phyloP scores from a whole-genome alignment of 768 basidiomycete genomes.

The Gloeopeniophorella convolvens region DNA sequence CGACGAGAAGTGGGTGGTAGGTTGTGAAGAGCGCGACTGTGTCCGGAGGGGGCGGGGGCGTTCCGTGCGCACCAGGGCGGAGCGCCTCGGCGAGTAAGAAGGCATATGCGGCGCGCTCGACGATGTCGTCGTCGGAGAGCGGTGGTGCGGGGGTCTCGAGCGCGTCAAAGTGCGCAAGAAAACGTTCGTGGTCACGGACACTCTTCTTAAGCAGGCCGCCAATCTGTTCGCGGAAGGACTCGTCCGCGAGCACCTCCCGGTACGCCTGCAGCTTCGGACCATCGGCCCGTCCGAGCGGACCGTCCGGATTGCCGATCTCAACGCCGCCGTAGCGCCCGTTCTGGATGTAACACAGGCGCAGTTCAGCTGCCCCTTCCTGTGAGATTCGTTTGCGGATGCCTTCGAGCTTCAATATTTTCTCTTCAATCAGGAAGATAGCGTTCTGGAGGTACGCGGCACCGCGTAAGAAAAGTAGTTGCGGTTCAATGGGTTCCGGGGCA shows the following conservation, averaged over 20 bases:
- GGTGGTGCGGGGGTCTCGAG: conserved; percentile 39
- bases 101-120: conserved; percentile 55
- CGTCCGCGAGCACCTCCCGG: conserved; percentile 47
- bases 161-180: conserved; percentile 76
- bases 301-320: conserved; percentile 75
- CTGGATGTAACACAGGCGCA: conserved; percentile 70
- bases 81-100: conserved; percentile 62
- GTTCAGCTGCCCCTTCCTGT: conserved; percentile 59
- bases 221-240: conserved; percentile 55
- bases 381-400: conserved; percentile 52
- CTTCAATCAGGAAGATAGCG: conserved; percentile 68
- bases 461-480: conserved; percentile 75
- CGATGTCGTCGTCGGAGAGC: conserved; percentile 33
- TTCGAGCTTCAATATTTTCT: conserved; percentile 64
- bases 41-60: conserved; percentile 34
- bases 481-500: conserved; percentile 83
- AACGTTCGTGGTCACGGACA: conserved; percentile 80
- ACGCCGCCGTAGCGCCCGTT: conserved; percentile 78
- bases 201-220: conserved; percentile 58
- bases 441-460: conserved; percentile 81
- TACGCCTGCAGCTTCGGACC: conserved; percentile 63
- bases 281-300: conserved; percentile 56
- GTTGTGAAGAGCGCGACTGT: conserved; percentile 70
- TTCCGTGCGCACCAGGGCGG: conserved; percentile 51
- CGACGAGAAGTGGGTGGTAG: conserved; percentile 85